These are phyloP conservation scores for Citrus trifoliata DNA, from an alignment of 345 rosid species.

Conservation along the genomic window DNA sequence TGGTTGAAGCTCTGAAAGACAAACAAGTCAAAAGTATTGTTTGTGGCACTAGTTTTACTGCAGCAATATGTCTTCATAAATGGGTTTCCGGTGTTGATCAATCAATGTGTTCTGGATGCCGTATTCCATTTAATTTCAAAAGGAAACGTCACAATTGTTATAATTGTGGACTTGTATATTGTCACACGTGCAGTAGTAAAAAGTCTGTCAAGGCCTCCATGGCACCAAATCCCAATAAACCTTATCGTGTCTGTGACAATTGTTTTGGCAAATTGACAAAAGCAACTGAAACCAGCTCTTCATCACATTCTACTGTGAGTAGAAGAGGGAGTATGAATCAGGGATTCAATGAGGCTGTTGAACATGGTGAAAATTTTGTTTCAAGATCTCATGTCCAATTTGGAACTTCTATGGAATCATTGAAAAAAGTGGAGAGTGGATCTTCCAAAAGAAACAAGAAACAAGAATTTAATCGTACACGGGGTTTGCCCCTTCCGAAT, in stretches of 20 bases:
- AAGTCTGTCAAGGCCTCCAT: slow-evolving; percentile 72
- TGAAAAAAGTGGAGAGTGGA: slow-evolving; percentile 50
- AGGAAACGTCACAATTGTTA: slow-evolving; percentile 80
- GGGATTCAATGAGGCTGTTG: slow-evolving; percentile 35
- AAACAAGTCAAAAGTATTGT: slow-evolving; percentile 73
- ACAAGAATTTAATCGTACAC: slow-evolving; percentile 48
- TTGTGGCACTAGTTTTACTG: slow-evolving; percentile 67
- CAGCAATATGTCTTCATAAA: slow-evolving; percentile 77
- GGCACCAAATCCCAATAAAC: slow-evolving; percentile 75
- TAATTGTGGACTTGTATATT: slow-evolving; percentile 71
- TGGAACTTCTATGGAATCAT: slow-evolving; percentile 55
- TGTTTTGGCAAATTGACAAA: slow-evolving; percentile 60
- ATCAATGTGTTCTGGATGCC: slow-evolving; percentile 77
- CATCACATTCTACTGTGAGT: slow-evolving; percentile 45
- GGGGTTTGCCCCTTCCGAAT: slow-evolving; percentile 60
- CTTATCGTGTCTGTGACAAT: slow-evolving; percentile 71
- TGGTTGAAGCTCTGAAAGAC: slow-evolving; percentile 68
- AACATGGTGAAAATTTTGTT: slow-evolving; percentile 47
- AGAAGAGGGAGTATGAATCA: slow-evolving; percentile 62
- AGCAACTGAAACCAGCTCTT: slow-evolving; percentile 46
- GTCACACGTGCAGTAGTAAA: slow-evolving; percentile 71
- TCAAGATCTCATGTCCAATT: slow-evolving; percentile 46
- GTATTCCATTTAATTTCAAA: slow-evolving; percentile 62
- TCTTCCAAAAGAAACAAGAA: slow-evolving; percentile 55
- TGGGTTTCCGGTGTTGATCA: slow-evolving; percentile 75